These are phyloP conservation scores for Penicillium sp. DNA, from an alignment of 2,329 filamentous ascomycete genomes.

Conservation along the genomic window DNA sequence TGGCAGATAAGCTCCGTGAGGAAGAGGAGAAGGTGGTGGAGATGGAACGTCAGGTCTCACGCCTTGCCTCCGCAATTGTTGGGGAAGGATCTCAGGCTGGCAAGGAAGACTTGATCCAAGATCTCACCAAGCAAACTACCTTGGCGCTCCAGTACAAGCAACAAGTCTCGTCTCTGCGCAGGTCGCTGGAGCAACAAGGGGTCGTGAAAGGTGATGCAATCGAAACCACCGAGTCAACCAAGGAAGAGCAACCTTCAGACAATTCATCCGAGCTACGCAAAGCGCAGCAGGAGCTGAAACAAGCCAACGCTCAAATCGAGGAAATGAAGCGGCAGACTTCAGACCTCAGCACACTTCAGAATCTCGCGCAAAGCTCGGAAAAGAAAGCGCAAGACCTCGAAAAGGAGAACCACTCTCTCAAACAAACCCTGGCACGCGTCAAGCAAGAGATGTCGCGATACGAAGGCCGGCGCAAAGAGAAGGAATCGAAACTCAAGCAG, in stretches of 20 bases:
- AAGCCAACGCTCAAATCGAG: conserved; percentile 36
- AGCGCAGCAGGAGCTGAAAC: conserved; percentile 34
- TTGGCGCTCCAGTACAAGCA: conserved; percentile 46
- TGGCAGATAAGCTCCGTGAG: conserved; percentile 52
- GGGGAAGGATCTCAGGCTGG: conserved; percentile 30
- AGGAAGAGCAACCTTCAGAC: conserved; percentile 16
- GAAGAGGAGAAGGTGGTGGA: conserved; percentile 47
- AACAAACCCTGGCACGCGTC: conserved; percentile 39
- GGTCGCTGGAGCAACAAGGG: conserved; percentile 39
- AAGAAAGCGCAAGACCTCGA: conserved; percentile 41
- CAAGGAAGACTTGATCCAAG: conserved; percentile 42
- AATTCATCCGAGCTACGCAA: conserved; percentile 27
- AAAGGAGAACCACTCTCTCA: conserved; percentile 42
- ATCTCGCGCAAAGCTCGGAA: conserved; percentile 39
- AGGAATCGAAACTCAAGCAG: conserved; percentile 42
- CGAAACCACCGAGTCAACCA: conserved; percentile 20
- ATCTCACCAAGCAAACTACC: conserved; percentile 46
- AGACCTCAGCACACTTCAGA: conserved; percentile 36
- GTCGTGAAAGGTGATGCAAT: conserved; percentile 32
- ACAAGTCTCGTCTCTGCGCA: conserved; percentile 38
- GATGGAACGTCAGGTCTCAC: conserved; percentile 45
- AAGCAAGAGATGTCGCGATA: conserved; percentile 32
- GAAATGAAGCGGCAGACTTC: conserved; percentile 31
- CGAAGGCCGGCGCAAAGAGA: conserved; percentile 39
- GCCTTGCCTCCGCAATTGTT: conserved; percentile 42